Conservation (phyloP, 768 basidiomycete genomes). For the Serendipita indica region DNA sequence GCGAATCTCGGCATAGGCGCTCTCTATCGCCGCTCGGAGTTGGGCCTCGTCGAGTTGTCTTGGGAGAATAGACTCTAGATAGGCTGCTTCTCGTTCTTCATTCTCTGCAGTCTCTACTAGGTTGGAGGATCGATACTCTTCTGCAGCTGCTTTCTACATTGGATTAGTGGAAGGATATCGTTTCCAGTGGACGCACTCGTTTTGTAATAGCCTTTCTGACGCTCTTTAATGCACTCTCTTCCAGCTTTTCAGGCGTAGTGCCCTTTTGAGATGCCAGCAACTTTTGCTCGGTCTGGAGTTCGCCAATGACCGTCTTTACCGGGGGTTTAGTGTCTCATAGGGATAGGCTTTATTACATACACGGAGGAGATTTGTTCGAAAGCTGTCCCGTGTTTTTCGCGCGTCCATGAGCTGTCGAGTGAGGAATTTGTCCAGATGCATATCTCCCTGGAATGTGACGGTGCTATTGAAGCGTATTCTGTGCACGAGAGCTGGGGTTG, state of each 20-base stretch:
- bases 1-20: not conserved
- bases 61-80: not conserved
- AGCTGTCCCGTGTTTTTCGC: not conserved
- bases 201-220: not conserved
- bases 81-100: not conserved
- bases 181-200: not conserved
- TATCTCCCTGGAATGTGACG: not conserved
- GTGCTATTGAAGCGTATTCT: too few relatives aligned
- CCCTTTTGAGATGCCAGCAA: not conserved
- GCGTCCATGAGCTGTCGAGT: not conserved
- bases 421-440: not conserved
- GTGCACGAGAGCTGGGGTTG: too few relatives aligned
- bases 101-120: not conserved
- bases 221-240: not conserved
- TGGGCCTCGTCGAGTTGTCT: not conserved
- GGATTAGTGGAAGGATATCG: not conserved
- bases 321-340: not conserved
- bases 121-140: not conserved
- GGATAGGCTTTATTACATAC: not conserved
- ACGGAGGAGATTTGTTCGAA: not conserved
- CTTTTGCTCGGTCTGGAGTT: constrained; percentile 1
- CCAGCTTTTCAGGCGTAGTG: not conserved
- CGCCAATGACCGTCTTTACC: not conserved
- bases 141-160: not conserved
- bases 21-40: not conserved